phyloP scores from a whole-genome alignment of 495 filamentous ascomycete species.

The Cryomyces minteri region DNA sequence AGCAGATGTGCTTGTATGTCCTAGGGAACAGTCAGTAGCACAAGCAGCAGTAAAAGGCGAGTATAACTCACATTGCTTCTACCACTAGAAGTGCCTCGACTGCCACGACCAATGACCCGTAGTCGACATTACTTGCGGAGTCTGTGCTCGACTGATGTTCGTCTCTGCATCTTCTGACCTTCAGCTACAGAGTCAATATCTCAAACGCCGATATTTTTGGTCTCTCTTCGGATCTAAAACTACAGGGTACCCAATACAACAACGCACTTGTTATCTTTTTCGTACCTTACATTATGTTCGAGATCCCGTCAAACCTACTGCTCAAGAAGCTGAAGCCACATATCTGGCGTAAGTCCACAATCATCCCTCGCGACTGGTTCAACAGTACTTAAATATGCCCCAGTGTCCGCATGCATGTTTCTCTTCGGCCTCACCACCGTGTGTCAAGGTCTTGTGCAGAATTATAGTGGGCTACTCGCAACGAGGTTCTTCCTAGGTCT shows the following conservation, averaged over 20 bases:
- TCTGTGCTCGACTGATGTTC: no score
- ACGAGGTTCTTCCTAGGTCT: slow-evolving; percentile 70
- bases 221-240: slow-evolving; percentile 42
- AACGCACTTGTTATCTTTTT: slow-evolving; percentile 79
- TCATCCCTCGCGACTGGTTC: not conserved
- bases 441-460: slow-evolving; percentile 63
- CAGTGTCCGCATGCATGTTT: slow-evolving; percentile 51
- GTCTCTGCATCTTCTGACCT: no score
- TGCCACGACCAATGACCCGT: no score
- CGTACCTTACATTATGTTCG: slow-evolving; percentile 72
- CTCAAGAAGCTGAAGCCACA: slow-evolving; percentile 67
- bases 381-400: slow-evolving; percentile 16
- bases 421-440: slow-evolving; percentile 60
- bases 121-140: no score
- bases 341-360: slow-evolving; percentile 40
- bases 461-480: slow-evolving; percentile 58
- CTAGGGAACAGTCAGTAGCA: no score
- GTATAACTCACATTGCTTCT: no score
- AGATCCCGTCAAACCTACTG: slow-evolving; percentile 79
- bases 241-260: slow-evolving; percentile 52
- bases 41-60: no score
- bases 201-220: slow-evolving; percentile 35
- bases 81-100: no score
- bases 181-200: slow-evolving; percentile 19
- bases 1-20: no score